Evolutionary conservation across 305 asterid species (phyloP).

Genomic region (Fraxinus sp.): DNA sequence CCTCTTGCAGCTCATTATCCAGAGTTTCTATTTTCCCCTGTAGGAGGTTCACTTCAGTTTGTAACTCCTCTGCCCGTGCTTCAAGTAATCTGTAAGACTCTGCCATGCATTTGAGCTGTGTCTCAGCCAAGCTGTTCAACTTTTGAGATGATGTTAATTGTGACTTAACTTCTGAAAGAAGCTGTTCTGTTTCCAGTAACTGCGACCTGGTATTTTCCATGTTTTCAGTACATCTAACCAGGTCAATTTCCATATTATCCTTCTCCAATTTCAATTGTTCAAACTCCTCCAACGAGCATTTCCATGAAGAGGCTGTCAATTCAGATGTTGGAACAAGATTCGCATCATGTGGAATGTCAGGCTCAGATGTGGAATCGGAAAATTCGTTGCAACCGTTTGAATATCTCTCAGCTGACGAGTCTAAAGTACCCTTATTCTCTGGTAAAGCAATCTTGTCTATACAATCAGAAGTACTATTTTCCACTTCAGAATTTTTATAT

Average conservation of each 20-base stretch:
- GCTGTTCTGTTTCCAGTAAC: slow-evolving; percentile 64
- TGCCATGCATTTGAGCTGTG: slow-evolving; percentile 98
- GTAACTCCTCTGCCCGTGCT: slow-evolving; percentile 68
- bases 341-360: slow-evolving; percentile 76
- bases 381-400: slow-evolving; percentile 46
- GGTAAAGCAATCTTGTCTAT: slow-evolving; percentile 87
- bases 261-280: slow-evolving; percentile 79
- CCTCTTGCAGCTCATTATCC: slow-evolving; percentile 72
- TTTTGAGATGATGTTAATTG: slow-evolving; percentile 71
- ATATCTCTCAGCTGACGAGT: slow-evolving; percentile 42
- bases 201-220: slow-evolving; percentile 65
- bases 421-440: slow-evolving; percentile 51
- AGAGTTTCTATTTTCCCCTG: slow-evolving; percentile 55
- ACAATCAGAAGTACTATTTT: slow-evolving; percentile 58
- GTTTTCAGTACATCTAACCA: slow-evolving; percentile 55
- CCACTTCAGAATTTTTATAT: slow-evolving; percentile 56
- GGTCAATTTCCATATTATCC: slow-evolving; percentile 59
- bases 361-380: slow-evolving; percentile 82
- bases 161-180: slow-evolving; percentile 71
- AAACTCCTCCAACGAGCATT: slow-evolving; percentile 81
- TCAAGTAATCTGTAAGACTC: slow-evolving; percentile 90
- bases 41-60: slow-evolving; percentile 63
- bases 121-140: slow-evolving; percentile 83
- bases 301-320: slow-evolving; percentile 58
- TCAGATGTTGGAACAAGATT: slow-evolving; percentile 82